Conservation (phyloP, 129 eudicot genomes). For the Tanacetum coccineum region DNA sequence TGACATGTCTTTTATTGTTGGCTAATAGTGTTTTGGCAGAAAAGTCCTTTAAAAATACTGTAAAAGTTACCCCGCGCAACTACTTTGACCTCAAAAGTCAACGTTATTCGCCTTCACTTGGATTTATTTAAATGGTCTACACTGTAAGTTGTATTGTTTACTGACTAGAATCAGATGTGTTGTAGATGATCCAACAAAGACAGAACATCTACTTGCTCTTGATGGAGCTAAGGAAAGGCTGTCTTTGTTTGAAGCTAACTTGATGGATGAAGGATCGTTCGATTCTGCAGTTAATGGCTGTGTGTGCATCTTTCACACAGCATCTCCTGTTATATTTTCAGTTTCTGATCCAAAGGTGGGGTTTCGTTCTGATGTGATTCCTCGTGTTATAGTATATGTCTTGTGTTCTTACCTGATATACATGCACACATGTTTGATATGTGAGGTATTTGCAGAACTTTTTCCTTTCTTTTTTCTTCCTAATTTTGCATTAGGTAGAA, state of each 20-base stretch:
- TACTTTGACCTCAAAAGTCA: too few species aligned
- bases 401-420: too few species aligned
- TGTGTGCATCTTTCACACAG: conserved; percentile 3
- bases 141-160: too few species aligned
- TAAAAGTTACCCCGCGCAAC: too few species aligned
- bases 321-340: conserved; percentile 4
- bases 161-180: too few species aligned
- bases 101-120: too few species aligned
- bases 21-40: too few species aligned
- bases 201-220: conserved; percentile 5
- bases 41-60: too few species aligned
- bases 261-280: neutral
- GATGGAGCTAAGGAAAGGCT: conserved; percentile 16
- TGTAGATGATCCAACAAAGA: conserved; percentile 6
- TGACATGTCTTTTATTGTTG: too few species aligned
- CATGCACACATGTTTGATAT: too few species aligned
- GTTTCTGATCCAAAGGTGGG: conserved; percentile 8
- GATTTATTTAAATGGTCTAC: neutral
- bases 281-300: conserved; percentile 5
- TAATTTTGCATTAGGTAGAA: conserved; percentile 33
- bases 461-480: too few species aligned
- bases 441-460: too few species aligned
- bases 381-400: neutral
- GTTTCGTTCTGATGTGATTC: neutral
- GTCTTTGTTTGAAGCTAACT: conserved; percentile 9